phyloP scores from a whole-genome alignment of 2,329 filamentous ascomycete genomes.

The Daldinia eschscholtzii region DNA sequence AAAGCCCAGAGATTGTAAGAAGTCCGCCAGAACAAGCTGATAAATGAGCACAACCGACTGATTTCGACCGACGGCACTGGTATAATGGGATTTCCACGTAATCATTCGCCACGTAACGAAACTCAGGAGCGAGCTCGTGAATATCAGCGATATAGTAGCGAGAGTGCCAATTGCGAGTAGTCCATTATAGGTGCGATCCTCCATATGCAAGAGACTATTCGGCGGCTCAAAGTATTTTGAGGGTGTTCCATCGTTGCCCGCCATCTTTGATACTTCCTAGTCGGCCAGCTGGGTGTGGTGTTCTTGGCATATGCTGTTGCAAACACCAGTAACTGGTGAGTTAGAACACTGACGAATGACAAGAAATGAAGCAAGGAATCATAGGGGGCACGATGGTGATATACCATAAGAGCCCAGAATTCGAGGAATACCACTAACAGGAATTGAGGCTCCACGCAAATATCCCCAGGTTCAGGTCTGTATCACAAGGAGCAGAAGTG shows the following conservation, averaged over 20 bases:
- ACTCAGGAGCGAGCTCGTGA: conserved; percentile 58
- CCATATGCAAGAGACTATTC: conserved; percentile 44
- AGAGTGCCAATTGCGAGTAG: conserved; percentile 60
- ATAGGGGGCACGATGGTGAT: conserved; percentile 7
- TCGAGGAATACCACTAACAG: neutral
- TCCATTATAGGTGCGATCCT: conserved; percentile 48
- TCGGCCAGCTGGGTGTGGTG: neutral
- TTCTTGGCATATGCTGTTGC: neutral
- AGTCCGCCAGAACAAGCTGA: conserved; percentile 66
- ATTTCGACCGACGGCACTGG: conserved; percentile 54
- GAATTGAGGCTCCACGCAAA: conserved; percentile 18
- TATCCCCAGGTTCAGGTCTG: neutral
- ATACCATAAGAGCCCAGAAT: conserved; percentile 3
- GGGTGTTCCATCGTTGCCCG: conserved; percentile 39
- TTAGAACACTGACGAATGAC: conserved; percentile 5
- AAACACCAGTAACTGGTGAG: neutral
- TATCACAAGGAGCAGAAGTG: conserved; percentile 7
- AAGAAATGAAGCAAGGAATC: conserved; percentile 4
- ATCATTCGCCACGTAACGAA: conserved; percentile 62
- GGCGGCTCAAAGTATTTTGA: conserved; percentile 40
- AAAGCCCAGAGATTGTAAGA: conserved; percentile 64
- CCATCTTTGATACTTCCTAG: conserved; percentile 28
- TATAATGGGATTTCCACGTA: conserved; percentile 53
- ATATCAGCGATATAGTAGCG: conserved; percentile 61
- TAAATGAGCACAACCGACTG: conserved; percentile 68